These are phyloP conservation scores for Malbranchea cinnamomea DNA, from an alignment of 2,329 filamentous ascomycete species.

Conservation along the genomic window DNA sequence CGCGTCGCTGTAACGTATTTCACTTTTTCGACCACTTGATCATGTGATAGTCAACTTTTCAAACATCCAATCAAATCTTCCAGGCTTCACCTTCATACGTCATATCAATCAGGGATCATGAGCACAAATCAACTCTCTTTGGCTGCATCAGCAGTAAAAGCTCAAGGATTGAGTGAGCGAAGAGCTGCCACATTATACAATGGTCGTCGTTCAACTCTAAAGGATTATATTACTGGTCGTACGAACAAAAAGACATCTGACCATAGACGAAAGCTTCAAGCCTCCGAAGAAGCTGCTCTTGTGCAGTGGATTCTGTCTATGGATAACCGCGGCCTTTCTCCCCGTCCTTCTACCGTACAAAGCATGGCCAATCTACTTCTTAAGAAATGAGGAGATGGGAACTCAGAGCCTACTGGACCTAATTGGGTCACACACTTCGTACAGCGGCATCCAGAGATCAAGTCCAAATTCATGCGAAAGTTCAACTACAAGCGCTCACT, in stretches of 20 bases:
- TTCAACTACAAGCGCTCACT: background rate
- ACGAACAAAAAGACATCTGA: background rate
- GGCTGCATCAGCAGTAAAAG: slow-evolving; percentile 1
- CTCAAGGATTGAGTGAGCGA: slow-evolving; percentile 1
- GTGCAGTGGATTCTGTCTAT: slow-evolving; percentile 1
- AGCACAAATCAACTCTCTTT: background rate
- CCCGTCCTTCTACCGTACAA: background rate
- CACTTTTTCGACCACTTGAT: no score
- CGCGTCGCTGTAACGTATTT: no score
- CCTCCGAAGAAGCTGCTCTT: background rate
- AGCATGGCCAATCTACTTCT: slow-evolving; percentile 1
- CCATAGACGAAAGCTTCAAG: background rate
- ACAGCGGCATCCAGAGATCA: background rate
- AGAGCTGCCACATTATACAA: background rate
- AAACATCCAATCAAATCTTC: no score
- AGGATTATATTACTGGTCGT: background rate
- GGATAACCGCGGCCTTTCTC: slow-evolving; percentile 1
- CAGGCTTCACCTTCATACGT: no score
- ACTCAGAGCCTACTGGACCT: background rate
- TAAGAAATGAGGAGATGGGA: slow-evolving; percentile 2
- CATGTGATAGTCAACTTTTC: no score
- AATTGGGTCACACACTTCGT: background rate
- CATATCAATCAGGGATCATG: no score
- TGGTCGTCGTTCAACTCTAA: background rate
- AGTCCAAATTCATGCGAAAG: background rate